Evolutionary conservation across 2,329 filamentous ascomycete species (phyloP).

Genomic region (Emmonsiellopsis sp.): DNA sequence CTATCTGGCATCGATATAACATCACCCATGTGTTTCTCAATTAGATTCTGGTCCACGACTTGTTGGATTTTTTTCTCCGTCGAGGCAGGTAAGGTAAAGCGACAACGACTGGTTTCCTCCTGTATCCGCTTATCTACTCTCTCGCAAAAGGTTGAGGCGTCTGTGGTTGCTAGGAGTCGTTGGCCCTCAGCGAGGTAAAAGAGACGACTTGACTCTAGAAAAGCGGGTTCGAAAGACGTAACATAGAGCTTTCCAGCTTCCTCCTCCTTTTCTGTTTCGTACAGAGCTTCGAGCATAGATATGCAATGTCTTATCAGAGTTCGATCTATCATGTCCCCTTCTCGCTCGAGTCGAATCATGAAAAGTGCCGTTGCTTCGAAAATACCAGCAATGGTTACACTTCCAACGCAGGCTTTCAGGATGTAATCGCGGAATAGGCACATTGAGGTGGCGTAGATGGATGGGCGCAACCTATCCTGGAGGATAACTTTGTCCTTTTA

Average conservation of each 20-base stretch:
- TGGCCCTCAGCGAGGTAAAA: conserved; percentile 75
- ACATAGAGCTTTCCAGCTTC: conserved; percentile 76
- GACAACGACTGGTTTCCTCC: conserved; percentile 76
- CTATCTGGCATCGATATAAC: conserved; percentile 78
- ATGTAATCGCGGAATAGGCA: conserved; percentile 82
- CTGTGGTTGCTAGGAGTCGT: conserved; percentile 63
- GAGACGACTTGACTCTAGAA: conserved; percentile 57
- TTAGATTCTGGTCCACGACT: conserved; percentile 74
- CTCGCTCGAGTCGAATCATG: conserved; percentile 84
- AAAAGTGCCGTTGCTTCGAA: conserved; percentile 77
- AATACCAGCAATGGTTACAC: conserved; percentile 57
- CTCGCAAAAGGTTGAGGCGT: conserved; percentile 73
- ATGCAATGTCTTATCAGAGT: conserved; percentile 72
- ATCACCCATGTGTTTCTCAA: conserved; percentile 66
- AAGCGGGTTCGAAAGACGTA: conserved; percentile 70
- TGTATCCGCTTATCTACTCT: conserved; percentile 64
- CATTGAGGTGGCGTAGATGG: conserved; percentile 78
- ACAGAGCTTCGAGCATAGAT: conserved; percentile 82
- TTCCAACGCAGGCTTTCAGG: conserved; percentile 50
- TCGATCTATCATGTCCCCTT: conserved; percentile 81
- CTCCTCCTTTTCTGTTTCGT: conserved; percentile 69
- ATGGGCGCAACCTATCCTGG: conserved; percentile 61
- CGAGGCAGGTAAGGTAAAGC: conserved; percentile 65
- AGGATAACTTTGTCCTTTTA: conserved; percentile 68
- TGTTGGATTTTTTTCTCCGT: conserved; percentile 64